phyloP scores from a whole-genome alignment of 495 filamentous ascomycete genomes.

The Podospora pseudocomata region DNA sequence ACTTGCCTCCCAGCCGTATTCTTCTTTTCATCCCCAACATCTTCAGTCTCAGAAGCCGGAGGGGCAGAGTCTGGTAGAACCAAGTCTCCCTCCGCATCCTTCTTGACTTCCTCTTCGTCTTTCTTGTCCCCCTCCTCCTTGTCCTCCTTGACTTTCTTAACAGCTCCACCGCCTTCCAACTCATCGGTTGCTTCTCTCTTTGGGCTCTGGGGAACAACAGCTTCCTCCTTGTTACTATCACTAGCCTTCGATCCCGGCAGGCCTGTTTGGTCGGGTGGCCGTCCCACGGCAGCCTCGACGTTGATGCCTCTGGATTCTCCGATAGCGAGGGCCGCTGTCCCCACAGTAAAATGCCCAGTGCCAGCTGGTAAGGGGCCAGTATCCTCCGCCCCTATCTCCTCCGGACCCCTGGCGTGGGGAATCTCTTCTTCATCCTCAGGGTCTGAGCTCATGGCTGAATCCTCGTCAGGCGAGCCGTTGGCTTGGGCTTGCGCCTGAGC shows the following conservation, averaged over 20 bases:
- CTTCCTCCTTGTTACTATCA: neutral
- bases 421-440: slow-evolving; percentile 56
- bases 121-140: slow-evolving; percentile 14
- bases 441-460: slow-evolving; percentile 30
- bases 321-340: slow-evolving; percentile 21
- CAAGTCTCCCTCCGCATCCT: slow-evolving; percentile 23
- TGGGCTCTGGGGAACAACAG: slow-evolving; percentile 26
- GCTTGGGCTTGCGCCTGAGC: slow-evolving; percentile 13
- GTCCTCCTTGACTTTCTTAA: slow-evolving; percentile 42
- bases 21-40: neutral
- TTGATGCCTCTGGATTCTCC: slow-evolving; percentile 49
- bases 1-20: neutral
- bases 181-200: slow-evolving; percentile 48
- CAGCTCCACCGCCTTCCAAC: slow-evolving; percentile 29
- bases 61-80: slow-evolving; percentile 13
- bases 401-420: slow-evolving; percentile 78
- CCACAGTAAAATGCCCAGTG: slow-evolving; percentile 22
- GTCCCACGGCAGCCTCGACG: slow-evolving; percentile 52
- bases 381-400: slow-evolving; percentile 80
- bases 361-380: slow-evolving; percentile 66
- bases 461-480: slow-evolving; percentile 33
- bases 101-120: slow-evolving; percentile 16
- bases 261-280: slow-evolving; percentile 29
- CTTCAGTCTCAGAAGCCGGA: neutral
- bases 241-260: neutral